Percentiles rank a stretch among this genome's conserved stretches.
These are phyloP conservation scores for Stagonosporopsis tanaceti DNA, from an alignment of 2,329 filamentous ascomycete genomes.

Conservation along the genomic window DNA sequence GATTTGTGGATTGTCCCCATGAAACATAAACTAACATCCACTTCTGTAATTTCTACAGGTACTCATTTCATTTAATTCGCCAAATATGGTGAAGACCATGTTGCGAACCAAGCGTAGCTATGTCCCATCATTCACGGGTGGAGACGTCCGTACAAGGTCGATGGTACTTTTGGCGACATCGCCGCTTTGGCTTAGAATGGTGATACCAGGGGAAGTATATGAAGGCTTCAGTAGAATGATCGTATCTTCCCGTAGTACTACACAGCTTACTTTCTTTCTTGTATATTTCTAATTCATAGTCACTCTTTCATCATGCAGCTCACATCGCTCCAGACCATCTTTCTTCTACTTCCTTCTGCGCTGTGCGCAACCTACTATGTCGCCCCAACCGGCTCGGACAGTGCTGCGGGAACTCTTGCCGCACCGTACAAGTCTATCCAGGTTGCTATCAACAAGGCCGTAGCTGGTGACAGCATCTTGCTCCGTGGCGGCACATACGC, in stretches of 20 bases:
- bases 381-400: conserved; percentile 52
- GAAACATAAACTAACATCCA: conserved; percentile 8
- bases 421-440: conserved; percentile 58
- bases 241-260: not conserved
- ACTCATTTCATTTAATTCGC: conserved; percentile 12
- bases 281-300: not conserved
- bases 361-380: conserved; percentile 54
- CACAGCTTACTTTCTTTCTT: not conserved
- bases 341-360: conserved; percentile 21
- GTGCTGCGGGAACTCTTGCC: conserved; percentile 51
- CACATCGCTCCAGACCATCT: conserved; percentile 20
- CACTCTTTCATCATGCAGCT: conserved; percentile 17
- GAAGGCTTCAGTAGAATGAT: conserved; percentile 52
- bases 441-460: conserved; percentile 55
- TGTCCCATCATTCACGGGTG: conserved; percentile 14
- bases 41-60: conserved; percentile 6
- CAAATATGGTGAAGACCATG: not conserved
- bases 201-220: not conserved
- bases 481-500: conserved; percentile 57
- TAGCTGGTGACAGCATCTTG: conserved; percentile 57
- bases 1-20: conserved; percentile 11
- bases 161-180: not conserved
- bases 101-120: conserved; percentile 9
- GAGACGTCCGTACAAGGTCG: not conserved
- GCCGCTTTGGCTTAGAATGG: not conserved